A percentile compares a stretch with the other conserved stretches of the same genome.
Conservation (phyloP, 805 yeast genomes). For the Ogataea chonburiensis region DNA sequence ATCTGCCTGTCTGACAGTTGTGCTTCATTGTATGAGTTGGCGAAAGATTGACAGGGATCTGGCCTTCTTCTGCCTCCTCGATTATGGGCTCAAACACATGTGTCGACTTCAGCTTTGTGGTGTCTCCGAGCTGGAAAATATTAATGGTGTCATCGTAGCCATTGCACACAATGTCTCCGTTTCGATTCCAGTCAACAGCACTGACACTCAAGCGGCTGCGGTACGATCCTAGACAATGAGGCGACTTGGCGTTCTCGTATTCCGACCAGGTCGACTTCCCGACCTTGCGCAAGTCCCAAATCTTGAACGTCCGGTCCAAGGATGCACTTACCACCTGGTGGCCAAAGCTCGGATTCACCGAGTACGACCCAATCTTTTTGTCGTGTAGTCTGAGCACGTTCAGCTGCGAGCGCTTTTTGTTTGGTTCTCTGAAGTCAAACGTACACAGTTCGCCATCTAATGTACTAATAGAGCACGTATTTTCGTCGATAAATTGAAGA, state of each 20-base stretch:
- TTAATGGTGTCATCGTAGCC: constrained; percentile 88
- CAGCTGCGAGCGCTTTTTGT: constrained; percentile 23
- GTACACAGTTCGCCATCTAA: constrained; percentile 74
- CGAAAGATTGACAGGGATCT: constrained; percentile 41
- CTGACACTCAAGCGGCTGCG: constrained; percentile 78
- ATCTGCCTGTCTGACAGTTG: constrained; percentile 94
- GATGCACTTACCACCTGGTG: constrained; percentile 84
- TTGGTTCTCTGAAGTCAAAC: constrained; percentile 57
- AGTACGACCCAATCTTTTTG: constrained; percentile 89
- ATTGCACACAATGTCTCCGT: constrained; percentile 76
- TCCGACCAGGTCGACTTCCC: constrained; percentile 56
- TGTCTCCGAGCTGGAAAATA: constrained; percentile 56
- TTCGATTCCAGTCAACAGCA: constrained; percentile 76
- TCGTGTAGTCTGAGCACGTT: constrained; percentile 66
- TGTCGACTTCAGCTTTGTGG: constrained; percentile 22
- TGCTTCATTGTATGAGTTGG: constrained; percentile 72
- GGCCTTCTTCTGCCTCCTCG: constrained; percentile 24
- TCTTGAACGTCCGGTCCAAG: constrained; percentile 74
- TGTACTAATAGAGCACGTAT: constrained; percentile 70
- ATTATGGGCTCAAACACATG: constrained; percentile 18
- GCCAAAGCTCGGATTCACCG: constrained; percentile 66
- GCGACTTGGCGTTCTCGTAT: constrained; percentile 45
- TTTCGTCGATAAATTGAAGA: constrained; percentile 54
- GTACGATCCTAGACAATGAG: constrained; percentile 58
- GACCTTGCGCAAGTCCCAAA: constrained; percentile 80